Evolutionary conservation across 306 rosid genomes (phyloP), one percentile per base, ranked within the genome.

Genomic region (Pachyrhizus erosus): DNA sequence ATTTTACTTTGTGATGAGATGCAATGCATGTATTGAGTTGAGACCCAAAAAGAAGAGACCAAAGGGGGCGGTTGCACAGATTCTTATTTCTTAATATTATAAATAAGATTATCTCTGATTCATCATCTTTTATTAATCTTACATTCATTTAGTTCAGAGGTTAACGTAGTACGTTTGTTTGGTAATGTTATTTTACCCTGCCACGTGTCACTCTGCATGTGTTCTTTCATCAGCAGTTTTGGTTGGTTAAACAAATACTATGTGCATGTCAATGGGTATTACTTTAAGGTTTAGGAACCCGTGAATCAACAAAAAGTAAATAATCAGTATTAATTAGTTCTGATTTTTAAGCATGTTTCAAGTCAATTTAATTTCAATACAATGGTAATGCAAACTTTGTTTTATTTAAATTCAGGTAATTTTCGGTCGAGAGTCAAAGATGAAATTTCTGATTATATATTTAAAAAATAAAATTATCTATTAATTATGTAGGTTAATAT

Each of bases 1-100:
- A 75, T 43, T 83, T 83, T 75, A 79, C 80, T 83, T 68, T 67
- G 81, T 10, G 75, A 52, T 68, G 60, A 33, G 74, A 73, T 68
- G 73, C 52, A 80, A 73, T 68, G 73, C 73, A 80, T 78, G 70
- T 37, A 73, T 42, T n/a, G n/a, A n/a, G n/a, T 68, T 70, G 34
- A 20, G 27, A 20, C 78, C 54, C 39, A 61, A 77, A 77, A 77
- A 18, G 58, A 68, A 82, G 54, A 17, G 24, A 76, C 29, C 45
- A 23, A 64, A 2, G 29, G 75, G 79, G 75, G 43, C 55, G 64
- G 79, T 62, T 70, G 37, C 75, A 81, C 83, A 49, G 37, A 70
- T 76, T 76, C 71, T 70, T 70, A 85, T 21, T 78, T 42, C 60
- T 31, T 77, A 34, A 60, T 21, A 21, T 33, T 10, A 55, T 69